Conservation (phyloP, 768 basidiomycete genomes). For the Rhodotorula babjevae region DNA sequence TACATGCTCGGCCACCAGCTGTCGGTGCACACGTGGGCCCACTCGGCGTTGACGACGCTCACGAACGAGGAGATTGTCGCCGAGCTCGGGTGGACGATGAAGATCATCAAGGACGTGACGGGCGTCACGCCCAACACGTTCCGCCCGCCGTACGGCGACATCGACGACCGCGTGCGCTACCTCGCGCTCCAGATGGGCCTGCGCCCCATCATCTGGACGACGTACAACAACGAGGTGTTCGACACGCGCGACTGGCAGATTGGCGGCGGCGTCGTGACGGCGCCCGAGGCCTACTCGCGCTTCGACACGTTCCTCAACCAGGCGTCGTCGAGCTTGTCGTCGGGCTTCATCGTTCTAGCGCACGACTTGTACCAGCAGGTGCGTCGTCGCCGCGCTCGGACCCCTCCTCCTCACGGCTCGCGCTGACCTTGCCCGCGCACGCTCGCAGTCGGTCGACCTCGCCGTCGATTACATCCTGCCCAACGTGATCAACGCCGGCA, state of each 20-base stretch:
- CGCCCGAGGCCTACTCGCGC: constrained; percentile 55
- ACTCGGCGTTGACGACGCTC: constrained; percentile 53
- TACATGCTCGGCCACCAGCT: constrained; percentile 79
- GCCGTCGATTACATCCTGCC: constrained; percentile 83
- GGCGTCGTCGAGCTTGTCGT: constrained; percentile 57
- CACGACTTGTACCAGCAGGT: constrained; percentile 64
- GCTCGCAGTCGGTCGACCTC: constrained; percentile 64
- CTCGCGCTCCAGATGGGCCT: constrained; percentile 78
- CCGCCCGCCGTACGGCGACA: constrained; percentile 73
- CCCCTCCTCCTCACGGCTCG: no score
- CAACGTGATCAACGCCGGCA: constrained; percentile 63
- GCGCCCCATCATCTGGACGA: constrained; percentile 75
- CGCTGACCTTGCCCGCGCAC: no score
- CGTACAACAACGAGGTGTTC: constrained; percentile 49
- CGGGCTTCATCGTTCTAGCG: constrained; percentile 84
- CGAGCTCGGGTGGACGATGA: constrained; percentile 80
- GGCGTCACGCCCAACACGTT: constrained; percentile 60
- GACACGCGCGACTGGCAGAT: constrained; percentile 67
- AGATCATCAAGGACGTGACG: constrained; percentile 74
- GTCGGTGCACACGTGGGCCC: constrained; percentile 72
- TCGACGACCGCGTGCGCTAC: constrained; percentile 75
- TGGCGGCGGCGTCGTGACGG: constrained; percentile 58
- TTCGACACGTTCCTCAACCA: constrained; percentile 66
- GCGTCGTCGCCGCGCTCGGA: background rate
- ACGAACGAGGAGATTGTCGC: constrained; percentile 78